phyloP scores from a whole-genome alignment of 208 protist species.

The Porcisia hertigi region DNA sequence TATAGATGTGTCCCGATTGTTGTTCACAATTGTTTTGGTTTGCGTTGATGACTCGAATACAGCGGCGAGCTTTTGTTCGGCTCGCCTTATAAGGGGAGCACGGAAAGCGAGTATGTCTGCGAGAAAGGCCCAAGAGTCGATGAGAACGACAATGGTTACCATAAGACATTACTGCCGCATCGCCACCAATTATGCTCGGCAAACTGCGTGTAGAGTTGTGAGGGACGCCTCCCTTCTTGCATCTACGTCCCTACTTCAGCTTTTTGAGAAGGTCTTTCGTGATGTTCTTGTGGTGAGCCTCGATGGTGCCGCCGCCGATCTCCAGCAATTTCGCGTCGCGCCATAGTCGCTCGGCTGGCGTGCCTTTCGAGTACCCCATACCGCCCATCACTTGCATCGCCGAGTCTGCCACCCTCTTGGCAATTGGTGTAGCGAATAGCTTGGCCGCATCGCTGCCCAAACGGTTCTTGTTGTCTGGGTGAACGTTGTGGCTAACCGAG shows the following conservation, averaged over 20 bases:
- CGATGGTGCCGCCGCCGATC: constrained; percentile 81
- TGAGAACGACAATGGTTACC: too few species aligned
- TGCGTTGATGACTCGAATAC: too few species aligned
- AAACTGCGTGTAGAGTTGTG: not conserved
- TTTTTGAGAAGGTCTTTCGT: constrained; percentile 63
- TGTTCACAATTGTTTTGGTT: too few species aligned
- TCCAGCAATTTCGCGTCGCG: constrained; percentile 97
- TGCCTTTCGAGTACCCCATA: constrained; percentile 96
- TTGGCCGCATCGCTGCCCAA: constrained; percentile 94
- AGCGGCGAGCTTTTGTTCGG: too few species aligned
- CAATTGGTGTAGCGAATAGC: constrained; percentile 92
- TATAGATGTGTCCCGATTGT: too few species aligned
- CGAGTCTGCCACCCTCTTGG: constrained; percentile 93
- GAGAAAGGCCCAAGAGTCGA: too few species aligned
- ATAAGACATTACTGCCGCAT: too few species aligned
- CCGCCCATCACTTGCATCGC: constrained; percentile 95
- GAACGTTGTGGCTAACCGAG: constrained; percentile 72
- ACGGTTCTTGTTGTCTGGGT: constrained; percentile 60
- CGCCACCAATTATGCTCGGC: too few species aligned
- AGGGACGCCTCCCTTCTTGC: not conserved
- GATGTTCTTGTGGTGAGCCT: constrained; percentile 88
- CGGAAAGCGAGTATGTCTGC: too few species aligned
- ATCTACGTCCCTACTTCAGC: not conserved
- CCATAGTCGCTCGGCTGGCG: constrained; percentile 94
- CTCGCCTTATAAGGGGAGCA: too few species aligned